Percentiles rank a stretch among this genome's conserved stretches.
Conservation (phyloP, 345 rosid species). For the Erodium maritimum region DNA sequence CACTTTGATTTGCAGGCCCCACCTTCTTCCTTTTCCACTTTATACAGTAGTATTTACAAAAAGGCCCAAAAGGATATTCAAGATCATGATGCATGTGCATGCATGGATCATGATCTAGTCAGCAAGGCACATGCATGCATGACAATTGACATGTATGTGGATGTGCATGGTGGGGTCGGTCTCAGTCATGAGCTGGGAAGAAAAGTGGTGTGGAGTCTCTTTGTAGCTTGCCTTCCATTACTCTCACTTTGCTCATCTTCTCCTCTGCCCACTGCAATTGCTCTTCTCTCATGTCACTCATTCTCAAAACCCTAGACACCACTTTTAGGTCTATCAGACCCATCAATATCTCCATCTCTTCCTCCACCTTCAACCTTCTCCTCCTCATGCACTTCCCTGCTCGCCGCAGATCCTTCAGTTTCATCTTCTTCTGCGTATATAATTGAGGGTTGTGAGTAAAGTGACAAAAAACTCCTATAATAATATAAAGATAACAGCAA, state of each 20-base stretch:
- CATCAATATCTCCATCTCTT: slow-evolving; percentile 85
- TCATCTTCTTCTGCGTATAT: slow-evolving; percentile 56
- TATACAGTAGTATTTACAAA: slow-evolving; percentile 21
- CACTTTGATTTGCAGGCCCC: slow-evolving; percentile 35
- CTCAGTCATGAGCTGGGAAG: slow-evolving; percentile 75
- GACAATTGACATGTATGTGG: neutral
- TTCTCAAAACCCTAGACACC: slow-evolving; percentile 86
- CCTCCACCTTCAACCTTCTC: slow-evolving; percentile 52
- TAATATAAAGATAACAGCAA: too few species aligned
- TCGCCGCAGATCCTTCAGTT: slow-evolving; percentile 69
- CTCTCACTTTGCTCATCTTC: slow-evolving; percentile 87
- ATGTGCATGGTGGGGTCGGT: slow-evolving; percentile 11
- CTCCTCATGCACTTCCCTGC: slow-evolving; percentile 59
- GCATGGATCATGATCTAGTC: slow-evolving; percentile 29
- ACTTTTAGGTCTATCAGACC: slow-evolving; percentile 77
- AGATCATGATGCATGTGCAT: slow-evolving; percentile 6
- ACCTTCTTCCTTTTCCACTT: neutral
- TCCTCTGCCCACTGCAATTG: slow-evolving; percentile 92
- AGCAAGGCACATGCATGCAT: slow-evolving; percentile 20
- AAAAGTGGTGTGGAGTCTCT: slow-evolving; percentile 87
- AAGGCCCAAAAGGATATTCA: slow-evolving; percentile 32
- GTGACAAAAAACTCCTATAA: neutral
- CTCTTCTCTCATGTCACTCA: slow-evolving; percentile 54
- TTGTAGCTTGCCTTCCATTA: slow-evolving; percentile 60
- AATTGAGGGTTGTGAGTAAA: too few species aligned